phyloP scores from a whole-genome alignment of 2,329 filamentous ascomycete species.

The Truncatella angustata region DNA sequence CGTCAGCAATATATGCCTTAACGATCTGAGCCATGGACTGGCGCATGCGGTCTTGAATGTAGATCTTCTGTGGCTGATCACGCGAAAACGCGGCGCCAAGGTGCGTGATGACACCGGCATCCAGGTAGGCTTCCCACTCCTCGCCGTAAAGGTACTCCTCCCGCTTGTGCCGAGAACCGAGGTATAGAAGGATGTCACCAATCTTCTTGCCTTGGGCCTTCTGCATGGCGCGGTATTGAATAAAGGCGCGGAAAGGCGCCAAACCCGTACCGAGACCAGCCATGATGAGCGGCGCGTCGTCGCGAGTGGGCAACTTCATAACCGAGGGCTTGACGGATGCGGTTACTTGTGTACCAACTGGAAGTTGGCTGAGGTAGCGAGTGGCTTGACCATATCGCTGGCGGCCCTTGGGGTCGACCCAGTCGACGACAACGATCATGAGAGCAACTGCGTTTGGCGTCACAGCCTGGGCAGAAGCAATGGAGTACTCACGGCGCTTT shows the following conservation, averaged over 20 bases:
- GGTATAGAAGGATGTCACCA: constrained; percentile 89
- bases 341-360: constrained; percentile 75
- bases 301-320: constrained; percentile 92
- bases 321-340: constrained; percentile 97
- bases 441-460: constrained; percentile 86
- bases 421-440: constrained; percentile 96
- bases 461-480: constrained; percentile 94
- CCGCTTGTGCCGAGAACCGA: constrained; percentile 93
- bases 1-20: constrained; percentile 80
- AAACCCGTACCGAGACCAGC: constrained; percentile 97
- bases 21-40: constrained; percentile 80
- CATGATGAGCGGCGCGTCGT: constrained; percentile 96
- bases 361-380: constrained; percentile 77
- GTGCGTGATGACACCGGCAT: constrained; percentile 90
- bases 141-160: constrained; percentile 99
- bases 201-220: constrained; percentile 97
- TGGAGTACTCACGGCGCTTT: constrained; percentile 98
- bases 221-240: constrained; percentile 97
- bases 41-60: constrained; percentile 98
- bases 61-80: constrained; percentile 97
- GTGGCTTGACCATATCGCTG: constrained; percentile 92
- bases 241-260: constrained; percentile 97
- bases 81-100: constrained; percentile 92
- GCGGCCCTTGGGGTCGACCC: constrained; percentile 85
- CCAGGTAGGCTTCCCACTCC: constrained; percentile 98